A percentile compares a stretch with the other conserved stretches of the same genome.
These are phyloP conservation scores for Lasiodiplodia theobromae DNA, from an alignment of 2,329 filamentous ascomycete species.

Conservation along the genomic window DNA sequence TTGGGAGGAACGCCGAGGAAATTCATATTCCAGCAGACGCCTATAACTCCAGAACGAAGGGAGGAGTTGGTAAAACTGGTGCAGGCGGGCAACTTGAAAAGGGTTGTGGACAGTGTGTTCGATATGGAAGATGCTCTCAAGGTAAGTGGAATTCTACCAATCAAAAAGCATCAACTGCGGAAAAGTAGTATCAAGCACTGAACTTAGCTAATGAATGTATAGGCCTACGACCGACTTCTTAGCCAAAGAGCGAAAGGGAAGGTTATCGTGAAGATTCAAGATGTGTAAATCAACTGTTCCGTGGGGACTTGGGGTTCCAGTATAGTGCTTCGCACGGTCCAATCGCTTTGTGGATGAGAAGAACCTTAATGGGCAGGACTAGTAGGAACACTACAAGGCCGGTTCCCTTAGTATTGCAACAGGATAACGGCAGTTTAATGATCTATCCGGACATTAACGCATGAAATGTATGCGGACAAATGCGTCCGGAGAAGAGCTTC, in stretches of 20 bases:
- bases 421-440: too few species aligned
- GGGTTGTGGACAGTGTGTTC: slow-evolving; percentile 49
- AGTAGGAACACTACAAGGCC: too few species aligned
- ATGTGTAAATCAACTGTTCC: neutral
- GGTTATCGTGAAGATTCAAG: slow-evolving; percentile 33
- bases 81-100: slow-evolving; percentile 39
- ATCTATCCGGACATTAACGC: too few species aligned
- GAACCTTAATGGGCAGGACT: neutral
- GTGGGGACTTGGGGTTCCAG: neutral
- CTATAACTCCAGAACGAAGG: slow-evolving; percentile 6
- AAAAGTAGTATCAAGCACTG: neutral
- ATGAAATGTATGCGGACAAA: too few species aligned
- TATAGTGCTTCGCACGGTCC: neutral
- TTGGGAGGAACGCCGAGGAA: slow-evolving; percentile 50
- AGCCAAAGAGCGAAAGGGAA: slow-evolving; percentile 33
- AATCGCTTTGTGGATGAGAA: neutral
- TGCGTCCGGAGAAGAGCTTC: too few species aligned
- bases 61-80: slow-evolving; percentile 46
- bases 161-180: neutral
- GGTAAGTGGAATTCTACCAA: slow-evolving; percentile 24
- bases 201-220: slow-evolving; percentile 3
- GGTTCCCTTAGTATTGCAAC: too few species aligned
- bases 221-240: slow-evolving; percentile 34
- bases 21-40: slow-evolving; percentile 37
- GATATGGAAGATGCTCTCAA: slow-evolving; percentile 46